Evolutionary conservation across 2,329 filamentous ascomycete species (phyloP), one percentile per base, ranked within the genome.

Genomic region (Escovopsis weberi): DNA sequence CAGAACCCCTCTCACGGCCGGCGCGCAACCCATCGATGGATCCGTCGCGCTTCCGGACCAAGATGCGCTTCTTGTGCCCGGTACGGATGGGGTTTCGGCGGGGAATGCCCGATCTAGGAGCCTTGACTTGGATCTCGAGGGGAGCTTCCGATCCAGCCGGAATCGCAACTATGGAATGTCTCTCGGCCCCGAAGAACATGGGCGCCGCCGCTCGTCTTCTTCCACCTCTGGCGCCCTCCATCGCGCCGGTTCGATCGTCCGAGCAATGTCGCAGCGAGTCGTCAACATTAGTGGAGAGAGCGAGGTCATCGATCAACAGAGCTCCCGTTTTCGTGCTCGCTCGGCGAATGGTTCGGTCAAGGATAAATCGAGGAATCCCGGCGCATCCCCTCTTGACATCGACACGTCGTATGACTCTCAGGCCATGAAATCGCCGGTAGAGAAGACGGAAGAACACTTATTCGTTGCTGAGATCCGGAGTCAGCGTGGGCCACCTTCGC

Each of bases 231-330:
- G 74, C 26, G 80, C 82, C 15, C 60, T 88, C 41, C 75, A 72
- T 23, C 71, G 78, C 51, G 82, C 83, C 47, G 76, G 82, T 37
- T 85, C 82, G 8, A 85, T 87, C 52, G 76, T 88, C 61, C 75
- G 82, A 50, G 78, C 78, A 47, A 94, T 98, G 78, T 96, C 93
- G 30, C 88, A 95, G 65, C 85, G 91, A 67, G 88, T 98, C 43
- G 91, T 98, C 55, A 96, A 96, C 56, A 75, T 98, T 53, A 94
- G 87, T 62, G 94, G 94, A 57, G 91, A 96, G 55, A 82, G 81
- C 4, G 85, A 95, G 52, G 66, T 85, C 18, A 70, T 88, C 12
- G 86, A 94, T 58, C 78, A 82, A 48, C 78, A 75, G 41, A 70
- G 79, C 23, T 72, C 76, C 36, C 70, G 76, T 39, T 65, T 67